Conservation (phyloP, 345 rosid genomes). For the Salix arbutifolia region DNA sequence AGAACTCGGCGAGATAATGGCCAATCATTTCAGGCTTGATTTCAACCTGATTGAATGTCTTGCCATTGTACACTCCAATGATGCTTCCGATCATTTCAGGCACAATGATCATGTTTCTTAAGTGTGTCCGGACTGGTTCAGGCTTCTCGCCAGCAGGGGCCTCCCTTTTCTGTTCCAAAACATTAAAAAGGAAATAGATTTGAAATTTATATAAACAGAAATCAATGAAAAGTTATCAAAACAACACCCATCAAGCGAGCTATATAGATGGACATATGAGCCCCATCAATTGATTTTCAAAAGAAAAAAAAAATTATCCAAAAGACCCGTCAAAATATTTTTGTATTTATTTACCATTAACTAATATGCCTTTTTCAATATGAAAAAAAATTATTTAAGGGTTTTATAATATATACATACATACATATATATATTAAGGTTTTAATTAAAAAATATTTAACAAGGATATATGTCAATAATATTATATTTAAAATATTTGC, state of each 20-base stretch:
- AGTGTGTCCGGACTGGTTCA: slow-evolving; percentile 84
- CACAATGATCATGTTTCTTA: slow-evolving; percentile 87
- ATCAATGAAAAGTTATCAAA: not conserved
- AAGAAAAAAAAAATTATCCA: too few relatives aligned
- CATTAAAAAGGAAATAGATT: not conserved
- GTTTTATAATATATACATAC: too few relatives aligned
- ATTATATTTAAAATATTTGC: too few relatives aligned
- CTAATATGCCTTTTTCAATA: too few relatives aligned
- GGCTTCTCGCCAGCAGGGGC: slow-evolving; percentile 97
- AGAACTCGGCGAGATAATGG: slow-evolving; percentile 29
- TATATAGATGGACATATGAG: not conserved
- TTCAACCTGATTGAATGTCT: slow-evolving; percentile 90
- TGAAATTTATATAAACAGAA: not conserved
- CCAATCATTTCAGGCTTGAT: slow-evolving; percentile 95
- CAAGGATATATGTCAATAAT: too few relatives aligned
- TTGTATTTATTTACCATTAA: too few relatives aligned
- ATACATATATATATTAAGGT: too few relatives aligned
- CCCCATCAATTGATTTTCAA: not conserved
- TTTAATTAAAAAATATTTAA: too few relatives aligned
- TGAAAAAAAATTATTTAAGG: too few relatives aligned
- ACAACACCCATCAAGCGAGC: not conserved
- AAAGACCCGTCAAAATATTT: too few relatives aligned
- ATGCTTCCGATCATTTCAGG: slow-evolving; percentile 98
- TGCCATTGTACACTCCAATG: slow-evolving; percentile 90
- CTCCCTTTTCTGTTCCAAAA: slow-evolving; percentile 65